Conservation (phyloP, 352 stramenopile genomes). For the Phytophthora syringae region DNA sequence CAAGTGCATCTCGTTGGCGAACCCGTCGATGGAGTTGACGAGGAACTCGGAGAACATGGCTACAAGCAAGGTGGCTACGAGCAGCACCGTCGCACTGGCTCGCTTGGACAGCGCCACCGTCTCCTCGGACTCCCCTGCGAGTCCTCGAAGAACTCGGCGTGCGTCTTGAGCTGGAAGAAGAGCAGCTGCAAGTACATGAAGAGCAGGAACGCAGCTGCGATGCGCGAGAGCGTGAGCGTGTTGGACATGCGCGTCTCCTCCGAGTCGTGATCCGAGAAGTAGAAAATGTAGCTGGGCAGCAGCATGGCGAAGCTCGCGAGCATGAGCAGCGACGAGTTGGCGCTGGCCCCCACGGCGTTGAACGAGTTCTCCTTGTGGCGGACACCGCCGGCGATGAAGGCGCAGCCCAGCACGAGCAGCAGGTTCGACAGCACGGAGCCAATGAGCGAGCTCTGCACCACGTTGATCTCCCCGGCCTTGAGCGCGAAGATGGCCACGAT, state of each 20-base stretch:
- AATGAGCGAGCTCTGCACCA: constrained; percentile 97
- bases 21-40: constrained; percentile 84
- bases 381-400: constrained; percentile 93
- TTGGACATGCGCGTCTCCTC: constrained; percentile 74
- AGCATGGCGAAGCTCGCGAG: constrained; percentile 94
- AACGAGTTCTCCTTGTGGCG: constrained; percentile 90
- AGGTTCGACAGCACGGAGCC: constrained; percentile 98
- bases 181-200: constrained; percentile 96
- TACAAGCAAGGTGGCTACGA: constrained; percentile 90
- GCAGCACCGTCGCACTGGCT: constrained; percentile 82
- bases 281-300: constrained; percentile 93
- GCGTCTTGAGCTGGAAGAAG: constrained; percentile 96
- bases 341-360: constrained; percentile 91
- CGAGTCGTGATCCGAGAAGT: constrained; percentile 80
- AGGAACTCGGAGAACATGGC: constrained; percentile 95
- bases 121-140: constrained; percentile 59
- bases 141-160: constrained; percentile 92
- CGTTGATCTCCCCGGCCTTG: constrained; percentile 92
- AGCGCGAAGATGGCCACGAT: constrained; percentile 97
- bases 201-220: constrained; percentile 82
- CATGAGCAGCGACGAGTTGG: constrained; percentile 95
- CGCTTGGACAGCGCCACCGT: constrained; percentile 83
- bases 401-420: constrained; percentile 96
- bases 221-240: constrained; percentile 79
- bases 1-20: constrained; percentile 62